Conservation (phyloP, 306 rosid genomes). For the Luffa aegyptiaca region DNA sequence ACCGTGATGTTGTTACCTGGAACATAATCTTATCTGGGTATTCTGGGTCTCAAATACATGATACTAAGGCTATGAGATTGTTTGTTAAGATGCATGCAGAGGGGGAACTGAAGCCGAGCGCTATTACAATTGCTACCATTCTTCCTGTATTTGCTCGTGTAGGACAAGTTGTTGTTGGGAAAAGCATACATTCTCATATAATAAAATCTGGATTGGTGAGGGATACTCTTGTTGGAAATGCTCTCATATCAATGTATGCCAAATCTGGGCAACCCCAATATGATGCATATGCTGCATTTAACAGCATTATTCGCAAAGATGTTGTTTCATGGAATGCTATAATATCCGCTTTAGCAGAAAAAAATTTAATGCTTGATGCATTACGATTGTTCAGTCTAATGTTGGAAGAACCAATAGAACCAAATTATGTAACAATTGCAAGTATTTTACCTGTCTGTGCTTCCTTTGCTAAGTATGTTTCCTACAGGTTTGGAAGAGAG, state of each 20-base stretch:
- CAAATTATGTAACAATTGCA: constrained; percentile 65
- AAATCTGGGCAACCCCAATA: constrained; percentile 44
- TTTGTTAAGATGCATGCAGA: constrained; percentile 42
- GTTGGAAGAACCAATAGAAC: constrained; percentile 44
- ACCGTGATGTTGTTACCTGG: constrained; percentile 64
- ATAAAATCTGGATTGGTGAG: constrained; percentile 59
- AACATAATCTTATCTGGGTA: constrained; percentile 72
- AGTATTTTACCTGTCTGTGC: constrained; percentile 65
- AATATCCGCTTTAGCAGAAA: constrained; percentile 68
- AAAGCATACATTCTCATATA: constrained; percentile 47
- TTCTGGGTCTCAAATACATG: constrained; percentile 32
- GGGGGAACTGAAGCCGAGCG: constrained; percentile 49
- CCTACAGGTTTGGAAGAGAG: constrained; percentile 48
- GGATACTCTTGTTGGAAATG: constrained; percentile 60
- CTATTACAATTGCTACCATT: constrained; percentile 56
- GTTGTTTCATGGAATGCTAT: constrained; percentile 88
- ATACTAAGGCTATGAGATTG: constrained; percentile 40
- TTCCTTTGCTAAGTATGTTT: constrained; percentile 28
- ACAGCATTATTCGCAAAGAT: constrained; percentile 47
- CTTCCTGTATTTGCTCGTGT: constrained; percentile 68
- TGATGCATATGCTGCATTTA: constrained; percentile 54
- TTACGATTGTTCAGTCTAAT: constrained; percentile 40
- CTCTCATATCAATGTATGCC: constrained; percentile 71
- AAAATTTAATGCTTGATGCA: constrained; percentile 37
- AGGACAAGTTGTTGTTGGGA: constrained; percentile 36